Evolutionary conservation across 805 yeast genomes (phyloP).

Genomic region (Isabelozyma rhagii): DNA sequence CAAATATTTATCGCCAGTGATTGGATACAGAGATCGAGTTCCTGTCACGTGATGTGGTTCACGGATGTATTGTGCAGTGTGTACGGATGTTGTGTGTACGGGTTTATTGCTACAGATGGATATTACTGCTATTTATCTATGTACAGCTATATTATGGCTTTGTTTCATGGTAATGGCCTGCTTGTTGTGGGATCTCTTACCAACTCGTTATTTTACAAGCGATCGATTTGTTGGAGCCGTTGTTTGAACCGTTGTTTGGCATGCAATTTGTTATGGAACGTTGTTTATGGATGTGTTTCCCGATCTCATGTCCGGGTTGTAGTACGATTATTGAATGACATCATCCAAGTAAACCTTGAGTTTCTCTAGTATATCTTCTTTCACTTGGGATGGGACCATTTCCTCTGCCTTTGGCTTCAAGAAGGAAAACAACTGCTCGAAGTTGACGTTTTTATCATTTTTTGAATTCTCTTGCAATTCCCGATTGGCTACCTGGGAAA

Average conservation of each 20-base stretch:
- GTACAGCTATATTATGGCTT: too few relatives aligned
- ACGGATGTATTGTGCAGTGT: neutral
- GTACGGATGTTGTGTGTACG: neutral
- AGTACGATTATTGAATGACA: slow-evolving; percentile 20
- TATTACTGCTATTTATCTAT: too few relatives aligned
- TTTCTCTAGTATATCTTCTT: slow-evolving; percentile 53
- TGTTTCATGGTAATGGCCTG: too few relatives aligned
- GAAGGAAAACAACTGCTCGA: slow-evolving; percentile 47
- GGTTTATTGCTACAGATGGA: neutral
- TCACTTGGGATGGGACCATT: slow-evolving; percentile 67
- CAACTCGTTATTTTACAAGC: too few relatives aligned
- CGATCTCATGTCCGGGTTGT: neutral
- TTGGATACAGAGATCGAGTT: slow-evolving; percentile 18
- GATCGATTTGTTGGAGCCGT: too few relatives aligned
- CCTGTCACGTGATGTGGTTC: too few relatives aligned
- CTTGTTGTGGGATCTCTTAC: too few relatives aligned
- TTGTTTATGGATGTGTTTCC: too few relatives aligned
- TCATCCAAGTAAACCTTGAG: slow-evolving; percentile 58
- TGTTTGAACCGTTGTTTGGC: too few relatives aligned
- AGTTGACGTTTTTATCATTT: slow-evolving; percentile 34
- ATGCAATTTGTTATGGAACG: too few relatives aligned
- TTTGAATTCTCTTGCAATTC: slow-evolving; percentile 36
- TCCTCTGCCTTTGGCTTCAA: slow-evolving; percentile 67
- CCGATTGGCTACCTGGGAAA: slow-evolving; percentile 53
- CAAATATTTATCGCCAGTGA: slow-evolving; percentile 30